Evolutionary conservation across 345 rosid genomes (phyloP).

Genomic region (Psidium guajava): DNA sequence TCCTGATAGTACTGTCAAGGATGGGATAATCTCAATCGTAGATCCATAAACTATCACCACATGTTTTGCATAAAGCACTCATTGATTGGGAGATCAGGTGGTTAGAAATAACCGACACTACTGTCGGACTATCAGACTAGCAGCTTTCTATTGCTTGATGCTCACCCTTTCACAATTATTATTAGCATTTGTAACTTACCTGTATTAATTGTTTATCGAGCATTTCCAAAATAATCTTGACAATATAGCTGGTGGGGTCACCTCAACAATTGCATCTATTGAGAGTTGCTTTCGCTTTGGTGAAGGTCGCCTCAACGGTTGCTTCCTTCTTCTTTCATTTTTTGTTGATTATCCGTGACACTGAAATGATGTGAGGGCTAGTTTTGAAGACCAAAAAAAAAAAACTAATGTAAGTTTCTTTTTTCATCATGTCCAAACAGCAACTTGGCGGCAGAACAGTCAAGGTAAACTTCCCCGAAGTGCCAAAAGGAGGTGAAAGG

Average conservation of each 20-base stretch:
- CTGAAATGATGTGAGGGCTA: background rate
- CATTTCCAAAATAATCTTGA: background rate
- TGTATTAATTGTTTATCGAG: background rate
- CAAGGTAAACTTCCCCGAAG: slow-evolving; percentile 92
- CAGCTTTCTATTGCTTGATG: background rate
- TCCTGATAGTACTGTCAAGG: too few relatives aligned
- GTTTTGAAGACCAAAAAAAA: background rate
- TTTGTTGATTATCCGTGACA: background rate
- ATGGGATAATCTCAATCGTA: too few relatives aligned
- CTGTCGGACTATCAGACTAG: too few relatives aligned
- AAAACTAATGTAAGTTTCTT: background rate
- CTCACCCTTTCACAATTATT: background rate
- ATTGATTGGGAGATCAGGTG: too few relatives aligned
- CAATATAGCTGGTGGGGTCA: background rate
- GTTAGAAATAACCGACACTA: too few relatives aligned
- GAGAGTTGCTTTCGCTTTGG: background rate
- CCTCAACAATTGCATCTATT: background rate
- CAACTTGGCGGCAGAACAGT: slow-evolving; percentile 78
- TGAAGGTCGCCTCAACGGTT: background rate
- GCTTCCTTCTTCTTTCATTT: background rate
- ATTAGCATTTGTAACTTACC: background rate
- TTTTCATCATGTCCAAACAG: slow-evolving; percentile 20
- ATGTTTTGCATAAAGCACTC: too few relatives aligned
- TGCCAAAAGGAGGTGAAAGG: slow-evolving; percentile 88
- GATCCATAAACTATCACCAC: too few relatives aligned